Conservation (phyloP, 2,329 filamentous ascomycete genomes). For the Hymenoscyphus scutula region DNA sequence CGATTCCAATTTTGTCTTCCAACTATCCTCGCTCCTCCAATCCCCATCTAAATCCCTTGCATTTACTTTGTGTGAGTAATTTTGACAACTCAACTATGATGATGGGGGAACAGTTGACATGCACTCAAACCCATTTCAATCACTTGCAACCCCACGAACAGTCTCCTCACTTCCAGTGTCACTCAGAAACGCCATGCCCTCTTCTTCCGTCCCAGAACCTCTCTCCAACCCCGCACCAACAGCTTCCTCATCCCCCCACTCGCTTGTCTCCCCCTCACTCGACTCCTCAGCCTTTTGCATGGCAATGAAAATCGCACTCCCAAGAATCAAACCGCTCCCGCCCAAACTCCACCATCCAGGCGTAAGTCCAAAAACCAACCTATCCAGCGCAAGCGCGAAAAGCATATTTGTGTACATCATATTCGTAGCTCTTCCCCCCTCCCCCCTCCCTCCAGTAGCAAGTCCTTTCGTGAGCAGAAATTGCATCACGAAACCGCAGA, state of each 20-base stretch:
- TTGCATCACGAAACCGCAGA: slow-evolving; percentile 80
- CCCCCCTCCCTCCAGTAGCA: slow-evolving; percentile 32
- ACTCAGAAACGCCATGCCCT: neutral
- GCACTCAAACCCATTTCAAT: neutral
- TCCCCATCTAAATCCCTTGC: too few relatives aligned
- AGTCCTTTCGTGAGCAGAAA: slow-evolving; percentile 79
- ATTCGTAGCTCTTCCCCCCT: slow-evolving; percentile 52
- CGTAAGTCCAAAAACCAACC: slow-evolving; percentile 59
- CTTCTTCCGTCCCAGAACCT: neutral
- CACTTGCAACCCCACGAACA: neutral
- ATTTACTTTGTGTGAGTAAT: too few relatives aligned
- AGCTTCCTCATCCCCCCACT: neutral
- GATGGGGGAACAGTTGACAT: neutral
- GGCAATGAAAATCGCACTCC: slow-evolving; percentile 63
- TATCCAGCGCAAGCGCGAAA: slow-evolving; percentile 64
- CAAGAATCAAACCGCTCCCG: slow-evolving; percentile 63
- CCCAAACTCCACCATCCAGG: slow-evolving; percentile 56
- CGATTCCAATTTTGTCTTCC: too few relatives aligned
- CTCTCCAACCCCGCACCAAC: neutral
- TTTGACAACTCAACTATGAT: too few relatives aligned
- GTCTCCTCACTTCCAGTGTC: neutral
- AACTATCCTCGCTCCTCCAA: too few relatives aligned
- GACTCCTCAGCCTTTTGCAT: slow-evolving; percentile 32
- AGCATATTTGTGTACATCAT: slow-evolving; percentile 72
- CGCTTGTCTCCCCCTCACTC: neutral